Percentiles rank a stretch among this genome's conserved stretches.
Conservation (phyloP, 1,284 basidiomycete species). For the Trametes hirsuta region DNA sequence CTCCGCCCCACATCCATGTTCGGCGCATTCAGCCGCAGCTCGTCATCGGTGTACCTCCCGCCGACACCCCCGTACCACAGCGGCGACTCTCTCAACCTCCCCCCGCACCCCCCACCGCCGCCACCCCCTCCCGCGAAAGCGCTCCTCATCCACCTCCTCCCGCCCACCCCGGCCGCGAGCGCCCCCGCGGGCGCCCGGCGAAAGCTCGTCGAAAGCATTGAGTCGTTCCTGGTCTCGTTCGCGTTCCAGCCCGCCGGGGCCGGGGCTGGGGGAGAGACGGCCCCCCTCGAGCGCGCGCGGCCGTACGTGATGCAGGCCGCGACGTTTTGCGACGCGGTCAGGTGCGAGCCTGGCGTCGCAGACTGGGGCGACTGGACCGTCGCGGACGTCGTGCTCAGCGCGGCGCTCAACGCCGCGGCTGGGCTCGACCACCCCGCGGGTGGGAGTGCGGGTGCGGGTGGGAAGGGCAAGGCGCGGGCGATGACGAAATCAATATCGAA, state of each 20-base stretch:
- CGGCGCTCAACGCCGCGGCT: conserved; percentile 36
- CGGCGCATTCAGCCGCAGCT: conserved; percentile 23
- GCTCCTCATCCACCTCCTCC: conserved; percentile 39
- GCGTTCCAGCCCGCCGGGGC: conserved; percentile 22
- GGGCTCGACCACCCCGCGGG: not conserved
- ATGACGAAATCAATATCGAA: not conserved
- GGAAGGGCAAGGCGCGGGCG: not conserved
- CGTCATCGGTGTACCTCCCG: conserved; percentile 30
- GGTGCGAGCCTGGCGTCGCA: conserved; percentile 18
- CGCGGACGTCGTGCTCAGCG: conserved; percentile 41
- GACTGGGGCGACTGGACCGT: conserved; percentile 37
- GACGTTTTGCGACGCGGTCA: conserved; percentile 36
- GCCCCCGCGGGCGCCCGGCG: conserved; percentile 24
- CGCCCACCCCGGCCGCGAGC: conserved; percentile 22
- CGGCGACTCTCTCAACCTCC: conserved; percentile 24
- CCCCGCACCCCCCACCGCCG: conserved; percentile 16
- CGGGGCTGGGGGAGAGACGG: conserved; percentile 5
- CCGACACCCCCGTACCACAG: conserved; percentile 20
- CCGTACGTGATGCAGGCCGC: conserved; percentile 38
- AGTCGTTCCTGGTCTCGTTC: conserved; percentile 42
- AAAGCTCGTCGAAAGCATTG: conserved; percentile 40
- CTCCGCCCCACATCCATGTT: conserved; percentile 22
- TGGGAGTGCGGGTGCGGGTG: not conserved
- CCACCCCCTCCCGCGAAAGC: conserved; percentile 23
- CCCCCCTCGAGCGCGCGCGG: conserved; percentile 29